Conservation (phyloP, 2,329 filamentous ascomycete genomes). For the Aspergillus neoniger region DNA sequence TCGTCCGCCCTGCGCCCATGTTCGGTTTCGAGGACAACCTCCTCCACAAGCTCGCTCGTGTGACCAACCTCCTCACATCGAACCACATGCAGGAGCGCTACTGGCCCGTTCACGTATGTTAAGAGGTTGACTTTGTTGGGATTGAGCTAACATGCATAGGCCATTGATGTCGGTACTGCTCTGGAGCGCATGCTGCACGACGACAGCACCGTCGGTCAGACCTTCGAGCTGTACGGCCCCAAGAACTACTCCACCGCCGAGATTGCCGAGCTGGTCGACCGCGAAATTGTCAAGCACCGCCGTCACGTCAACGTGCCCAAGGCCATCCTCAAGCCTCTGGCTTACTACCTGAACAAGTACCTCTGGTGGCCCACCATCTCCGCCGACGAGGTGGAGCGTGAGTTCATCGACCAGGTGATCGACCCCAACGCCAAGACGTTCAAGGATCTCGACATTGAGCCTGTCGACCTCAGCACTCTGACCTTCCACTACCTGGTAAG, state of each 20-base stretch:
- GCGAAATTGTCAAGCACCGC: slow-evolving; percentile 86
- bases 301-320: slow-evolving; percentile 91
- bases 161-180: slow-evolving; percentile 84
- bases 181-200: slow-evolving; percentile 89
- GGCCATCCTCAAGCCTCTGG: slow-evolving; percentile 71
- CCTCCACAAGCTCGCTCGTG: slow-evolving; percentile 78
- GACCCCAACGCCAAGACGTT: slow-evolving; percentile 93
- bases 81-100: slow-evolving; percentile 93
- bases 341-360: slow-evolving; percentile 72
- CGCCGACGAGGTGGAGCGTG: slow-evolving; percentile 82
- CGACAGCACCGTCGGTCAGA: slow-evolving; percentile 85
- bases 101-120: slow-evolving; percentile 81
- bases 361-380: slow-evolving; percentile 89
- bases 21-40: slow-evolving; percentile 95
- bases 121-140: not conserved
- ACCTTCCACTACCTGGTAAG: slow-evolving; percentile 93
- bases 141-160: slow-evolving; percentile 51
- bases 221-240: slow-evolving; percentile 91
- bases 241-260: slow-evolving; percentile 88
- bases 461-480: slow-evolving; percentile 79
- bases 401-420: slow-evolving; percentile 91
- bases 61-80: slow-evolving; percentile 79
- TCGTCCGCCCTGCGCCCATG: slow-evolving; percentile 89
- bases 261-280: slow-evolving; percentile 83
- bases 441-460: slow-evolving; percentile 86